Base-by-base conservation (phyloP, 305 asterid species). In the Fraxinus floribunda region DNA sequence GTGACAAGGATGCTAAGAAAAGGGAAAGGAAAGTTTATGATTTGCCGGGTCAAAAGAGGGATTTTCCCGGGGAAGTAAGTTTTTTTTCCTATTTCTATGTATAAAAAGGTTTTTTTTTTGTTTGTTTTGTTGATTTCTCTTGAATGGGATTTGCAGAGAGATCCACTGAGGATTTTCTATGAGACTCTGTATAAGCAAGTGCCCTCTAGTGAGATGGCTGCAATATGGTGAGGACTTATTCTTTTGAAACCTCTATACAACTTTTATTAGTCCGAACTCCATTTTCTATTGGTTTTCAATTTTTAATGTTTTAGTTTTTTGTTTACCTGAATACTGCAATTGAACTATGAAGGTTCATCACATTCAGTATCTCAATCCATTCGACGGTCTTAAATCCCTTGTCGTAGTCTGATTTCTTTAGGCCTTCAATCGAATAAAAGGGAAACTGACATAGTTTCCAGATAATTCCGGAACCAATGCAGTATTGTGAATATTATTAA, bases 11-110 rank as follows among this genome's bases (percentile, higher is more conserved):
- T 30, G 90, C 35, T 70, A 90, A 85, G 90, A 92, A 92, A 82
- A 92, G 89, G 85, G 96, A 85, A 81, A 91, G 57, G 90, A 94
- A 24, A 24, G 92, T 87, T 9, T 94, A 85, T 82, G 93, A 90
- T 71, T 89, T 93, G 83, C 96, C 98, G 7, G 99, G 99, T 52
- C 99, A 95, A 90, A 94, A 93, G 86, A 94, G 95, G 89, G 98
- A 91, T 4, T 82, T 92, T 72, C 98, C 97, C 30, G 93, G 91
- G 76, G 97, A 91, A 85, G 99, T 95, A 84, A 84, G 89, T n/a
- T n/a, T 49, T 78, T 26, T 80, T 78, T 20, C 46, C 44, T 22
- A 30, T n/a, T 46, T 66, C 35, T 29, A 0, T 24, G 73, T 16
- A 32, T 82, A 88, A 75, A 44, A 86, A 83, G 62, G n/a, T n/a